Evolutionary conservation across 2,329 filamentous ascomycete genomes (phyloP), one percentile per base, ranked within the genome.

Genomic region (Colletotrichum aenigma): DNA sequence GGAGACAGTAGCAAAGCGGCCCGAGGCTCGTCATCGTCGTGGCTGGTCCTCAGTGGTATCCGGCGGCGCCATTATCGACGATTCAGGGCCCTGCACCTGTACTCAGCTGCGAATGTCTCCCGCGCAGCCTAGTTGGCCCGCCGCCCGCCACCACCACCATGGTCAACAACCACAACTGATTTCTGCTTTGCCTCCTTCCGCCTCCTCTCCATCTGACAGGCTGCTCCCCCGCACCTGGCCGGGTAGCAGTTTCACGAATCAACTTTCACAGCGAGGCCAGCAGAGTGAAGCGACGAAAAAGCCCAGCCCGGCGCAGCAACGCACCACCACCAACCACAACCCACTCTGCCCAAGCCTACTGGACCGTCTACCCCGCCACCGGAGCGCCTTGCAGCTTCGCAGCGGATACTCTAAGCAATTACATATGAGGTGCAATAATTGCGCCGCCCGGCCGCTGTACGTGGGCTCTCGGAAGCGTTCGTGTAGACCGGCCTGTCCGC

Each of bases 361-460:
- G 61, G 72, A 30, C 68, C 28, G 62, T 60, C 65, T 67, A 65
- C 69, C 70, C 73, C 70, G 56, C 73, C 73, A 73, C 56, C 70
- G 60, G 56, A 26, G 60, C 62, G 69, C 56, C 68, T 72, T 67
- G 73, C 73, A 73, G 24, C 18, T 62, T 73, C 64, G 43, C 30
- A 43, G 21, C 56, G 70, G 70, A 75, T 68, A 70, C 64, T 65
- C 48, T 34, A 64, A 24, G 26, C 9, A 73, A 61, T 36, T 56
- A 38, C 66, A 70, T 52, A 61, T 61, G 58, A 30, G 58, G 26
- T 34, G 16, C 58, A 67, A 73, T 36, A 68, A 24, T 18, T 55
- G 65, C 36, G 24, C 64, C 73, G 56, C 69, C 73, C 69, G 56
- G 38, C 60, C 64, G 62, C 56, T 65, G 38, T 58, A 34, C 56